A percentile compares a stretch with the other conserved stretches of the same genome.
phyloP scores from a whole-genome alignment of 768 basidiomycete species.

The Pulveroboletus frians region DNA sequence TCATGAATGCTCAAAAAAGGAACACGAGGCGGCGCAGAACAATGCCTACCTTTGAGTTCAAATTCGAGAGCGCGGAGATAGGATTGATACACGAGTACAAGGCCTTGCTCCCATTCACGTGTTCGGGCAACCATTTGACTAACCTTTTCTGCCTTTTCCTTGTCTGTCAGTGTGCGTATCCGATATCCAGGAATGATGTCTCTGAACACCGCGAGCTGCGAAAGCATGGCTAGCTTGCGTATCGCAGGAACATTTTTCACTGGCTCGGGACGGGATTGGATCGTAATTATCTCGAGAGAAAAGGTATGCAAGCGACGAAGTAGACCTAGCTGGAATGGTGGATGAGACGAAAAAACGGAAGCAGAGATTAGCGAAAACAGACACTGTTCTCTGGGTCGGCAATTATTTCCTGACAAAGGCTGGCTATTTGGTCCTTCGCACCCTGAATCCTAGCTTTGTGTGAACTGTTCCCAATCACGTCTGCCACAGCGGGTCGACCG shows the following conservation, averaged over 20 bases:
- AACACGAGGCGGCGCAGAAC: constrained; percentile 16
- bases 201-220: constrained; percentile 90
- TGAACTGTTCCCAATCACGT: constrained; percentile 63
- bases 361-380: constrained; percentile 28
- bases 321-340: constrained; percentile 64
- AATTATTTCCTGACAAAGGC: constrained; percentile 89
- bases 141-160: constrained; percentile 89
- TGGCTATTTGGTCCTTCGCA: constrained; percentile 93
- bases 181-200: constrained; percentile 96
- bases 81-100: constrained; percentile 81
- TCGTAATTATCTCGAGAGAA: constrained; percentile 68
- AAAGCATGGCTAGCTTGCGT: constrained; percentile 83
- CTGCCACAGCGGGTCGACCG: constrained; percentile 75
- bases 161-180: constrained; percentile 85
- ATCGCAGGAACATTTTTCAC: constrained; percentile 77
- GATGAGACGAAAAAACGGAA: constrained; percentile 11
- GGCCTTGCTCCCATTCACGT: constrained; percentile 93
- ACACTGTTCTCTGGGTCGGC: constrained; percentile 95
- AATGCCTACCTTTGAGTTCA: constrained; percentile 68
- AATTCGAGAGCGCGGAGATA: constrained; percentile 82
- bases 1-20: constrained; percentile 17
- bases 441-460: constrained; percentile 61
- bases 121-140: constrained; percentile 86
- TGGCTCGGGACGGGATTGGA: constrained; percentile 62
- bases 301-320: constrained; percentile 87